Conservation (phyloP, 176 grass and related monocot genomes). For the sorghum (Sorghum bicolor) region DNA sequence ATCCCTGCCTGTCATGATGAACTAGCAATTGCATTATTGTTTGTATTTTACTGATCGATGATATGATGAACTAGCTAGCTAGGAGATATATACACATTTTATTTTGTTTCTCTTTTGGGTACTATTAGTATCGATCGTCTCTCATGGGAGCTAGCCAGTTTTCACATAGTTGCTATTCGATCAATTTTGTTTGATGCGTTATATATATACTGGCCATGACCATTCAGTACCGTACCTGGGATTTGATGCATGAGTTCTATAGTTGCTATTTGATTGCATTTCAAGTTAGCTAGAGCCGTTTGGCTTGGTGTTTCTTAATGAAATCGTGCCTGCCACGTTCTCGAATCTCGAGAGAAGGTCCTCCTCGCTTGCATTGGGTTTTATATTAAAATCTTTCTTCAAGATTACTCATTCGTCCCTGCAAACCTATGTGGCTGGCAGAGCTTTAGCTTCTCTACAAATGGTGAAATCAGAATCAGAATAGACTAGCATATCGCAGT, state of each 20-base stretch:
- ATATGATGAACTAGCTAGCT: neutral
- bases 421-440: neutral
- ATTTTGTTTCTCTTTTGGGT: neutral
- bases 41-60: neutral
- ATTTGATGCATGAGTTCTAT: neutral
- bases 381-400: neutral
- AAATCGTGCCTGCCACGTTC: neutral
- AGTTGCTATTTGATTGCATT: conserved; percentile 1
- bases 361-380: neutral
- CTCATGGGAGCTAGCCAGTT: neutral
- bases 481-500: too few relatives aligned
- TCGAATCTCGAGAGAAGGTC: neutral
- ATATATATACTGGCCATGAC: neutral
- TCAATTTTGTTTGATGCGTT: neutral
- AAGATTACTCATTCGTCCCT: neutral
- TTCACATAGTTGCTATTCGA: neutral
- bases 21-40: neutral
- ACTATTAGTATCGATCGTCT: neutral
- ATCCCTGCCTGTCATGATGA: neutral
- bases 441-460: too few relatives aligned
- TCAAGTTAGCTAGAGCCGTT: neutral
- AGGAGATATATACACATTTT: neutral
- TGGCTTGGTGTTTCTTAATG: neutral
- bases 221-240: neutral
- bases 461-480: too few relatives aligned